A percentile compares a stretch with the other conserved stretches of the same genome.
Evolutionary conservation across 176 grass and related monocot genomes (phyloP).

Genomic region (Rhynchospora tenuis): DNA sequence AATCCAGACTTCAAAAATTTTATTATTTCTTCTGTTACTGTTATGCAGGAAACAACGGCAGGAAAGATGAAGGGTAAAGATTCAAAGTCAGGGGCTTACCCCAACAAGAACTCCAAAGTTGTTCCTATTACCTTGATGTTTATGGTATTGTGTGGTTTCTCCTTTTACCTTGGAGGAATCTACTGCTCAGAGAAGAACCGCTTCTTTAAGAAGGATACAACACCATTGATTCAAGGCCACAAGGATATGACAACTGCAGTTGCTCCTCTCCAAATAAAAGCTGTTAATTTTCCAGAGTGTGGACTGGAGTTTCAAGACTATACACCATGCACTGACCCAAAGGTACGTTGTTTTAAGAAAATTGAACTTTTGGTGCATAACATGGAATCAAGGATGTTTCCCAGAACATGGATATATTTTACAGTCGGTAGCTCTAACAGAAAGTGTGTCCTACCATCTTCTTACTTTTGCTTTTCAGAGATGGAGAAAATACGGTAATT

Average conservation of each 20-base stretch:
- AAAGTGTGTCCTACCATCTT: not conserved
- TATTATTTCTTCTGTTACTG: not conserved
- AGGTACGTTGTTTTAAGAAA: slow-evolving; percentile 27
- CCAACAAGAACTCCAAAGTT: slow-evolving; percentile 37
- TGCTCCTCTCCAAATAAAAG: slow-evolving; percentile 27
- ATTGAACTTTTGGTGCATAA: not conserved
- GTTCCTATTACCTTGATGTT: slow-evolving; percentile 53
- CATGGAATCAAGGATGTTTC: not conserved
- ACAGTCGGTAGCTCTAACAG: not conserved
- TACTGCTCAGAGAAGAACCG: slow-evolving; percentile 56
- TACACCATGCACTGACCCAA: slow-evolving; percentile 90
- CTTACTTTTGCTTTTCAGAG: slow-evolving; percentile 28
- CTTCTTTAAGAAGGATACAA: slow-evolving; percentile 29
- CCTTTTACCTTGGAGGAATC: slow-evolving; percentile 80
- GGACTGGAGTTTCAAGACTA: slow-evolving; percentile 75
- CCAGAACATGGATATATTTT: not conserved
- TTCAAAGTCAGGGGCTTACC: slow-evolving; percentile 42
- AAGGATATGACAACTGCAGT: not conserved
- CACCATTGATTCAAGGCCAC: slow-evolving; percentile 27
- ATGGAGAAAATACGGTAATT: slow-evolving; percentile 80
- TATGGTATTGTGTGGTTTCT: slow-evolving; percentile 61
- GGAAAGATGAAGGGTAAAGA: slow-evolving; percentile 68
- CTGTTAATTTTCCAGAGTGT: slow-evolving; percentile 62
- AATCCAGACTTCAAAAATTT: not conserved
- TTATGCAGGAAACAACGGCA: slow-evolving; percentile 9